Conservation (phyloP, 2,329 filamentous ascomycete species). For the Botrytis pseudocinerea region DNA sequence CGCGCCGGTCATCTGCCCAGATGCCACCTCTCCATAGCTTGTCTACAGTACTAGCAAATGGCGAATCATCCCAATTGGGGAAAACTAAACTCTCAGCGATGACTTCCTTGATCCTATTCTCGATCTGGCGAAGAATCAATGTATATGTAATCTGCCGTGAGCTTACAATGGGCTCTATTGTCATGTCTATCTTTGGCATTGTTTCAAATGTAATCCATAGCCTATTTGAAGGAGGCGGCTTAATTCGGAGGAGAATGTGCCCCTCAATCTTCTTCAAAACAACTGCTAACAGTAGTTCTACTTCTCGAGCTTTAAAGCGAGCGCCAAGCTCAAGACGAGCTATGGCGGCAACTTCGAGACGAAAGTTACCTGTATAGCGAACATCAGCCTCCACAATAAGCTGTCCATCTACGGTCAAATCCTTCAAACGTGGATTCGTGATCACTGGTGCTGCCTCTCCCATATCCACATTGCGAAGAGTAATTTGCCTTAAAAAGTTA, state of each 20-base stretch:
- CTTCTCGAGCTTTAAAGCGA: conserved; percentile 86
- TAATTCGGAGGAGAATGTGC: conserved; percentile 81
- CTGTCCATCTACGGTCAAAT: conserved; percentile 89
- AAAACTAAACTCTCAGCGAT: conserved; percentile 87
- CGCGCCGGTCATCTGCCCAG: conserved; percentile 60
- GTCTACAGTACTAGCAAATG: conserved; percentile 79
- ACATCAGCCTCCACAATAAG: conserved; percentile 84
- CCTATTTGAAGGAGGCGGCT: conserved; percentile 91
- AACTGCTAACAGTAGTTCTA: conserved; percentile 84
- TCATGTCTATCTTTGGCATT: conserved; percentile 91
- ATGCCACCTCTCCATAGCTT: conserved; percentile 85
- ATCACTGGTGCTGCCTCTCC: conserved; percentile 86
- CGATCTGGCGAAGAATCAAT: conserved; percentile 87
- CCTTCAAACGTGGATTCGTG: conserved; percentile 83
- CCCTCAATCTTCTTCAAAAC: conserved; percentile 84
- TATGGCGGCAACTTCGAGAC: conserved; percentile 87
- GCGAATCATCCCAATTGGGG: conserved; percentile 95
- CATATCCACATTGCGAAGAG: conserved; percentile 79
- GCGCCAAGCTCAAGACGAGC: conserved; percentile 87
- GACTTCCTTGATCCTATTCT: conserved; percentile 91
- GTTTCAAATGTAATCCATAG: conserved; percentile 94
- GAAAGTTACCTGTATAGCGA: conserved; percentile 84
- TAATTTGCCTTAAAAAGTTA: conserved; percentile 81
- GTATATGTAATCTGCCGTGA: conserved; percentile 93
- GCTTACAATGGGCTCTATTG: conserved; percentile 94